Evolutionary conservation across 306 rosid species (phyloP).

Genomic region (Herpetospermum pedunculosum): DNA sequence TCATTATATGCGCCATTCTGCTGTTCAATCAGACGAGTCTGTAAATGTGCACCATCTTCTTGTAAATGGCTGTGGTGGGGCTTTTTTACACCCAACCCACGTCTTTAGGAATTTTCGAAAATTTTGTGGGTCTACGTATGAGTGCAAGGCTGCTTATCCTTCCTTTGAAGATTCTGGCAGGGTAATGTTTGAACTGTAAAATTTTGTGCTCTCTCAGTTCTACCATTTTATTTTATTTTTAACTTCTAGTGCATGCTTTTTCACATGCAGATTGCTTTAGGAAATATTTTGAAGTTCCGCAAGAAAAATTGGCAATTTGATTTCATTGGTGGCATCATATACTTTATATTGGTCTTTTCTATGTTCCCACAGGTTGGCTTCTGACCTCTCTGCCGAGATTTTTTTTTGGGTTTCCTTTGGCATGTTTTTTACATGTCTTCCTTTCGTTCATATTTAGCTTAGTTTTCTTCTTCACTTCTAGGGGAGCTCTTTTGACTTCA

Average conservation of each 20-base stretch:
- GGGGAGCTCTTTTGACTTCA: not conserved
- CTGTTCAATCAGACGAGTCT: conserved; percentile 61
- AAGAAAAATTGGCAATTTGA: conserved; percentile 99
- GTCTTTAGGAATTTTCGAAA: conserved; percentile 66
- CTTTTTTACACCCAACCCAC: conserved; percentile 97
- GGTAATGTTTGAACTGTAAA: conserved; percentile 30
- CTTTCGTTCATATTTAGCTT: not conserved
- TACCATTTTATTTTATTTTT: conserved; percentile 7
- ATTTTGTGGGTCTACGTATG: conserved; percentile 50
- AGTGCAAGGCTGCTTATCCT: conserved; percentile 91
- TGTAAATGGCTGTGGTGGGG: conserved; percentile 98
- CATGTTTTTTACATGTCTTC: not conserved
- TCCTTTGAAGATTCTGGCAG: conserved; percentile 88
- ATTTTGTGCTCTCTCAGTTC: conserved; percentile 12
- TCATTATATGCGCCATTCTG: conserved; percentile 98
- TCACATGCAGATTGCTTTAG: conserved; percentile 69
- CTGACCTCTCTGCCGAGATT: not conserved
- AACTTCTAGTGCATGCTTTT: conserved; percentile 1
- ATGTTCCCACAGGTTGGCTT: conserved; percentile 91
- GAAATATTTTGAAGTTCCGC: conserved; percentile 86
- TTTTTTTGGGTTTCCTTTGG: not conserved
- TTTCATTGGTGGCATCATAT: conserved; percentile 96
- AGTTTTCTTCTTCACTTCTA: not conserved
- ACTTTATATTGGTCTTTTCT: conserved; percentile 73
- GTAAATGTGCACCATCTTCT: conserved; percentile 69